phyloP scores from a whole-genome alignment of 768 basidiomycete genomes.

The Crassisporium funariophilum region DNA sequence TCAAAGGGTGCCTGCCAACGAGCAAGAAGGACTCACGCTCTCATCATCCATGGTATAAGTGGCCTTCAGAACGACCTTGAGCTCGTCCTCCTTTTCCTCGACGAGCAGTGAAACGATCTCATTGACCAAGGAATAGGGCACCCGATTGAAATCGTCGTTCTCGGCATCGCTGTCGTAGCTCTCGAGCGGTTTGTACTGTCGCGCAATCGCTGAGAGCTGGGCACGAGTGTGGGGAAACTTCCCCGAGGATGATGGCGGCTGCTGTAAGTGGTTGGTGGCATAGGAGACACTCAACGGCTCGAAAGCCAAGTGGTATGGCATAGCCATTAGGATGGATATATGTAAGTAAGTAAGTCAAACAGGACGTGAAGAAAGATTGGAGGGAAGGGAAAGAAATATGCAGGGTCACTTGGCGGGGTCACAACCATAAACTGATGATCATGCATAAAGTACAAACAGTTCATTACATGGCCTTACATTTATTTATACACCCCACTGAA shows the following conservation, averaged over 20 bases:
- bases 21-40: constrained; percentile 50
- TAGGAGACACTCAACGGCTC: too few species aligned
- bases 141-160: constrained; percentile 48
- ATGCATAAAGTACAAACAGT: not conserved
- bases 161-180: constrained; percentile 60
- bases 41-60: constrained; percentile 71
- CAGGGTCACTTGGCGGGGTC: not conserved
- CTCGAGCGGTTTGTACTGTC: constrained; percentile 68
- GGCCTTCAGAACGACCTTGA: constrained; percentile 73
- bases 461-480: not conserved
- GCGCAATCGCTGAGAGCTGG: constrained; percentile 72
- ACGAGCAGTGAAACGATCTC: constrained; percentile 72
- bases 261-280: constrained; percentile 8
- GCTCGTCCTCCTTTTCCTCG: constrained; percentile 84
- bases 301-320: too few species aligned
- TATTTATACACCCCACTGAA: constrained; percentile 56
- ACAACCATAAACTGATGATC: not conserved
- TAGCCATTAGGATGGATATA: too few species aligned
- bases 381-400: not conserved
- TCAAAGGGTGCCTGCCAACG: constrained; percentile 10
- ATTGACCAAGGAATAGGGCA: constrained; percentile 66
- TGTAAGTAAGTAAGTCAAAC: constrained; percentile 5
- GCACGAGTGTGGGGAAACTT: constrained; percentile 85
- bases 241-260: constrained; percentile 20
- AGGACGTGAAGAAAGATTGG: not conserved